A percentile compares a stretch with the other conserved stretches of the same genome.
phyloP scores from a whole-genome alignment of 169 alveolate genomes.

The Cryptosporidium parvum region DNA sequence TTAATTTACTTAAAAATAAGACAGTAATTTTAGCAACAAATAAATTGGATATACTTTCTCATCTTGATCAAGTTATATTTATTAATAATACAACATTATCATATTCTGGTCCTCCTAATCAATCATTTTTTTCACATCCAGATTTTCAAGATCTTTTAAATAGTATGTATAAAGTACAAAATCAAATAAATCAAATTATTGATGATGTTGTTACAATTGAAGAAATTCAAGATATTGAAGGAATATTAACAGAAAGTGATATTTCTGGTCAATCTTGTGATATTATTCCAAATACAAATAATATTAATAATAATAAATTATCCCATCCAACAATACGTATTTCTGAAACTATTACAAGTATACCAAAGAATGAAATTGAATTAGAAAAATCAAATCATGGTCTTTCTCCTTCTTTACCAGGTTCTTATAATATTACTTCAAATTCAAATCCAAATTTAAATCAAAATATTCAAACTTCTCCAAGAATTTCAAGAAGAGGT shows the following conservation, averaged over 20 bases:
- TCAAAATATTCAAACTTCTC: conserved; percentile 1
- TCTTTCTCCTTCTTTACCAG: neutral
- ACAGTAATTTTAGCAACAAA: conserved; percentile 79
- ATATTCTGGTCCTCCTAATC: conserved; percentile 53
- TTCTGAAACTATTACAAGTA: conserved; percentile 7
- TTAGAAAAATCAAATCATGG: neutral
- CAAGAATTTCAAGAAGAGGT: conserved; percentile 27
- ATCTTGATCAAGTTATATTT: conserved; percentile 46
- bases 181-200: conserved; percentile 34
- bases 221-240: conserved; percentile 55
- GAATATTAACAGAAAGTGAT: neutral
- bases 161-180: conserved; percentile 59
- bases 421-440: neutral
- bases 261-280: neutral
- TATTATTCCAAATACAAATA: neutral
- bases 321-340: conserved; percentile 1
- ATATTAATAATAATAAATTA: no score
- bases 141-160: conserved; percentile 46
- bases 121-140: conserved; percentile 20
- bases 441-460: neutral
- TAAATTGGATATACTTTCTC: conserved; percentile 62
- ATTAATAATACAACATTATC: conserved; percentile 31
- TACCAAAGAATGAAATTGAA: conserved; percentile 1
- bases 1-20: conserved; percentile 52
- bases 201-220: conserved; percentile 69